Evolutionary conservation across 2,329 filamentous ascomycete species (phyloP).

Genomic region (Harringtonia lauricola): DNA sequence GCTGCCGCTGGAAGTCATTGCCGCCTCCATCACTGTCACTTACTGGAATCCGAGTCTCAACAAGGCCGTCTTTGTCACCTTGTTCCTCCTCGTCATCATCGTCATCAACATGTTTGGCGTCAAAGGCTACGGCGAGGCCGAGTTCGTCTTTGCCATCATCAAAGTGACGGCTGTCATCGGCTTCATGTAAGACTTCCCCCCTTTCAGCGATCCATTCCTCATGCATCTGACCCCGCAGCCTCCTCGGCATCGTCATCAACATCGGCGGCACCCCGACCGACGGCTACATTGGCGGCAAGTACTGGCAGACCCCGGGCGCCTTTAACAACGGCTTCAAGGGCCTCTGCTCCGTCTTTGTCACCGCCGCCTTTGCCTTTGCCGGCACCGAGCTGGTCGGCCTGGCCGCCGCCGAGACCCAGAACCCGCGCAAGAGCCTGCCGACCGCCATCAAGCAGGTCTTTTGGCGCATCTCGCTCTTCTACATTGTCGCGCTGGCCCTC

Average conservation of each 20-base stretch:
- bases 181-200: slow-evolving; percentile 55
- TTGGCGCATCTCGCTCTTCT: slow-evolving; percentile 88
- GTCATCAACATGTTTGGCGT: slow-evolving; percentile 81
- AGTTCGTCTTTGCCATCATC: slow-evolving; percentile 77
- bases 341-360: slow-evolving; percentile 68
- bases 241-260: slow-evolving; percentile 78
- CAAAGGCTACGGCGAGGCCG: slow-evolving; percentile 79
- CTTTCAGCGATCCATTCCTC: no score
- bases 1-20: slow-evolving; percentile 76
- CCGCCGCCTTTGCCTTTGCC: slow-evolving; percentile 64
- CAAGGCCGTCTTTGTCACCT: slow-evolving; percentile 66
- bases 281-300: slow-evolving; percentile 69
- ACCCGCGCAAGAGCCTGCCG: slow-evolving; percentile 70
- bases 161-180: slow-evolving; percentile 80
- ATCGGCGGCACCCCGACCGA: slow-evolving; percentile 64
- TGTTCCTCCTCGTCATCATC: slow-evolving; percentile 70
- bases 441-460: slow-evolving; percentile 89
- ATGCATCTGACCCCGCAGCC: slow-evolving; percentile 29
- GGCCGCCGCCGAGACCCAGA: slow-evolving; percentile 67
- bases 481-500: slow-evolving; percentile 69
- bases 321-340: slow-evolving; percentile 78
- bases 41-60: slow-evolving; percentile 62
- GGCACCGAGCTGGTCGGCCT: slow-evolving; percentile 69
- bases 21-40: slow-evolving; percentile 71
- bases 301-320: slow-evolving; percentile 72